Base-by-base conservation (phyloP, 108 stramenopile species). In the Discostella stelligeroides region DNA sequence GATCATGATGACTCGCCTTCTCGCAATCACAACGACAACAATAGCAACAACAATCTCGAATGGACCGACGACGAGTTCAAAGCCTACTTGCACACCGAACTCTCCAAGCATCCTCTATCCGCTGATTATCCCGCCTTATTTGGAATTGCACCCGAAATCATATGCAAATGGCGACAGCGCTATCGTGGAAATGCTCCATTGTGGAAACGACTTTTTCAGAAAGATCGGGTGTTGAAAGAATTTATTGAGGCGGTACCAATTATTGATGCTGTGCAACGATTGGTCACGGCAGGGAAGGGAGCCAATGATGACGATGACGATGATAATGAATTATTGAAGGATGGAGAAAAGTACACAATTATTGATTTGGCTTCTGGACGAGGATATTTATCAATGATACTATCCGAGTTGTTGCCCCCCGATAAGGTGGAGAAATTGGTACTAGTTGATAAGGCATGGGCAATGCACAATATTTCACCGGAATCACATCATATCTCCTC, bases 381-480 rank as follows among this genome's bases (percentile, higher is more conserved):
- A 54, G 87, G 87, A 28, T 88, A 82, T 62, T 40, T 88, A 21
- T 68, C 68, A 42, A 88, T 88, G 87, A 48, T 84, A 30, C 69
- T 88, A 2, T 68, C 71, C 6, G 84, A 88, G 68, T 57, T 88
- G 37, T 21, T 88, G 24, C 77, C 80, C 11, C 73, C 80, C 27
- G 37, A 62, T 2, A 81, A 75, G 39, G 83, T 88, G 4, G 66
- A 76, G 48, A 66, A 70, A 42, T 63, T 81, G 54, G 68, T 85
- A 18, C 51, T 88, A 38, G 74, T 88, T 17, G 87, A 88, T 65
- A 85, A 84, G 61, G 75, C 75, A 56, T 88, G 84, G 84, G 81
- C 84, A 12, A 70, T 88, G 79, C 75, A 80, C 37, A 66, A 80
- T 41, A 23, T 40, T 5, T 40, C 38, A 15, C 64, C 53, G 9